Base-by-base conservation (phyloP, 495 filamentous ascomycete species). In the Hapsidospora chrysogenum region DNA sequence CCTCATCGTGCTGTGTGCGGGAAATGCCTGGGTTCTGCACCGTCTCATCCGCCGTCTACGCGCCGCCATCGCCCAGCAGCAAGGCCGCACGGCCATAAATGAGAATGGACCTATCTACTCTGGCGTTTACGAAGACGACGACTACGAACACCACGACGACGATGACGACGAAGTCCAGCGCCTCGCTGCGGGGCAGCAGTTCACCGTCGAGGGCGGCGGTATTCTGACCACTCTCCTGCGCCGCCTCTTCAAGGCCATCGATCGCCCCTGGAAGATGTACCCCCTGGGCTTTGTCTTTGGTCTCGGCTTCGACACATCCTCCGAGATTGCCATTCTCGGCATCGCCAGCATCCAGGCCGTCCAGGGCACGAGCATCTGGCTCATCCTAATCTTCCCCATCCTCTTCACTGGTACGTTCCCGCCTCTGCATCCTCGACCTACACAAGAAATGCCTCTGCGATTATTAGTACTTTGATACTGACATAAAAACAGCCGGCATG, bases 261-360 rank as follows among this genome's bases (percentile, higher is more conserved):
- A 97, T 51, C 58, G 78, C 49, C 83, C 85, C 1, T 97, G 89
- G 89, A 97, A 97, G 55, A 97, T 95, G 87, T 78, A 92, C 50
- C 84, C 85, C 4, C 58, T 96, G 3, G 87, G 87, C 3, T 62
- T 93, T 3, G 50, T 95, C 15, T 97, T 97, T 54, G 89, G 89
- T 11, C 63, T 95, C 8, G 89, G 89, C 1, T 97, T 97, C 52
- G 89, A 97, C 54, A 95, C 89, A 0, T 92, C 82, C 22, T 87
- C 80, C 13, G 89, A 97, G 53, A 80, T 97, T 47, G 89, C 89
- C 0, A 61, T 97, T 2, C 56, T 97, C 3, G 87, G 89, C 1
- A 93, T 95, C 40, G 79, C 85, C 1, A 80, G 77, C 16, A 72
- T 97, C 3, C 74, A 93, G 50, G 85, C 76, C 1, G 74, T 80